Evolutionary conservation across 352 stramenopile genomes (phyloP).

Genomic region (Phytopythium oedochilum): DNA sequence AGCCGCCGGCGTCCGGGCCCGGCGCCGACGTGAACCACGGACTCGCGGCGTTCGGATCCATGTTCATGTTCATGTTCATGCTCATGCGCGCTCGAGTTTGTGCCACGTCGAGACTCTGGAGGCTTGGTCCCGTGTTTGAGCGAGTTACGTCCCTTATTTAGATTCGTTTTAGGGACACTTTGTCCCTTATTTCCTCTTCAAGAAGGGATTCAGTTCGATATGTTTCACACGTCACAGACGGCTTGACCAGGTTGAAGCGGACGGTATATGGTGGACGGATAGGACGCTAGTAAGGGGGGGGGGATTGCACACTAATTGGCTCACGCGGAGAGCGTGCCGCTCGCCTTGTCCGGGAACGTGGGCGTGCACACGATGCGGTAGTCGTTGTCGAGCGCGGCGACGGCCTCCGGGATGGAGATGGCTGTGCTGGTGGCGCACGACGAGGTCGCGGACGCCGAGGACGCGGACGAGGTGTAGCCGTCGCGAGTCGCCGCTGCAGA

Average conservation of each 20-base stretch:
- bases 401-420: slow-evolving; percentile 1
- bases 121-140: neutral
- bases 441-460: slow-evolving; percentile 1
- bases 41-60: slow-evolving; percentile 61
- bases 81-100: neutral
- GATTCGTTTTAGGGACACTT: too few relatives aligned
- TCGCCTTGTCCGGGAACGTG: slow-evolving; percentile 51
- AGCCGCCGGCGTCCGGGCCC: slow-evolving; percentile 18
- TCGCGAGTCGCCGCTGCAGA: slow-evolving; percentile 12
- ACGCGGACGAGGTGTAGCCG: neutral
- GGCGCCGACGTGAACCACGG: slow-evolving; percentile 62
- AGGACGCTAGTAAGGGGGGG: too few relatives aligned
- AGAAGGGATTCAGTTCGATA: too few relatives aligned
- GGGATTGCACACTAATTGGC: neutral
- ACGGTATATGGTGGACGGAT: too few relatives aligned
- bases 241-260: too few relatives aligned
- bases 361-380: slow-evolving; percentile 64
- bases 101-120: neutral
- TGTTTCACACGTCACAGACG: too few relatives aligned
- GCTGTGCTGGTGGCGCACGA: neutral
- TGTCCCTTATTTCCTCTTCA: too few relatives aligned
- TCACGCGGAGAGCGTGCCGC: slow-evolving; percentile 20
- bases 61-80: slow-evolving; percentile 68
- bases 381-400: slow-evolving; percentile 6
- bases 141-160: too few relatives aligned